Conservation (phyloP, 1,139 yeast species). For the Torulaspora pretoriensis region DNA sequence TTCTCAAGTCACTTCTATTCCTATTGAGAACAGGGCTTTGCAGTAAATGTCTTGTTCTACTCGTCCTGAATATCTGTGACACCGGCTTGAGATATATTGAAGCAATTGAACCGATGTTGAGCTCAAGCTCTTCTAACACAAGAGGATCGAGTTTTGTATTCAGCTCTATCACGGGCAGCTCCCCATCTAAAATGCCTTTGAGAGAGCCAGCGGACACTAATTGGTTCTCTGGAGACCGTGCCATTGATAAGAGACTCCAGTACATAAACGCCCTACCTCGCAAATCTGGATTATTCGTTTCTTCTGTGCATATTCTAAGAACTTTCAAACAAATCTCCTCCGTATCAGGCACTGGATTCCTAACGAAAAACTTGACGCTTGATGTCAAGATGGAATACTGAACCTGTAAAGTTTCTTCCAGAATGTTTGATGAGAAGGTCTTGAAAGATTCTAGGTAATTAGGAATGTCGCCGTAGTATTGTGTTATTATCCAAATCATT, state of each 20-base stretch:
- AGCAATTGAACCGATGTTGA: conserved; percentile 77
- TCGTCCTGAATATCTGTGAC: conserved; percentile 66
- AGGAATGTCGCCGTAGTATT: conserved; percentile 46
- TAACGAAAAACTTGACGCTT: conserved; percentile 61
- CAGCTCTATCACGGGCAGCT: conserved; percentile 61
- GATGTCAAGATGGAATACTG: conserved; percentile 75
- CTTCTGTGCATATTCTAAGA: conserved; percentile 71
- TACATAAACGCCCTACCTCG: conserved; percentile 83
- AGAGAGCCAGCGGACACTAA: conserved; percentile 22
- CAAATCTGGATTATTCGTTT: conserved; percentile 71
- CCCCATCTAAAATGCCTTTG: conserved; percentile 55
- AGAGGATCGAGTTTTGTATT: conserved; percentile 68
- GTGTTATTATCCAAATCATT: conserved; percentile 80
- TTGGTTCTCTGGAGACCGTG: conserved; percentile 18
- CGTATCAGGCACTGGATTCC: conserved; percentile 48
- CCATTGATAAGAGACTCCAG: conserved; percentile 69
- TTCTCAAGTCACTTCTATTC: conserved; percentile 19
- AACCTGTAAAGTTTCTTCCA: conserved; percentile 56
- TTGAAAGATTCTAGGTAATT: conserved; percentile 26
- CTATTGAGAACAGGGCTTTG: conserved; percentile 57
- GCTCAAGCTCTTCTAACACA: conserved; percentile 73
- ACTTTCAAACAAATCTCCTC: conserved; percentile 57
- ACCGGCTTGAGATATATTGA: conserved; percentile 83
- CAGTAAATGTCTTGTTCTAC: conserved; percentile 52
- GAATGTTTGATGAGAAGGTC: conserved; percentile 32